Evolutionary conservation across 176 grass and related monocot genomes (phyloP).

Genomic region (Zea luxurians): DNA sequence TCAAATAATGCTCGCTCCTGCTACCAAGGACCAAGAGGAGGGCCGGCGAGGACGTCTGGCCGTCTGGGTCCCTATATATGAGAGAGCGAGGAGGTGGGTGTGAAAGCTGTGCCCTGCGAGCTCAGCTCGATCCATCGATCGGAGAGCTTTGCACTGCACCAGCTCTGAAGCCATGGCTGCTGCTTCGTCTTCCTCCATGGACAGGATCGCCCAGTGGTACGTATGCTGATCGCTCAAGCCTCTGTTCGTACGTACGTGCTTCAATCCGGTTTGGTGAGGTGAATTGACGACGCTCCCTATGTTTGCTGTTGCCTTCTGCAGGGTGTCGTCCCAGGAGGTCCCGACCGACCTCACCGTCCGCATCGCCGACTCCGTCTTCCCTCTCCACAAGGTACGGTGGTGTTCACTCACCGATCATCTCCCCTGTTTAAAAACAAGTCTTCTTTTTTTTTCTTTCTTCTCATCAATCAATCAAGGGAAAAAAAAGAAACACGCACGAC

Average conservation of each 20-base stretch:
- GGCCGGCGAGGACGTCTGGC: too few species aligned
- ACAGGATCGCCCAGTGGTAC: conserved; percentile 55
- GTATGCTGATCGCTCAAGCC: neutral
- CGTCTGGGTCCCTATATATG: too few species aligned
- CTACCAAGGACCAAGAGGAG: too few species aligned
- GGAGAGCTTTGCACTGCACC: too few species aligned
- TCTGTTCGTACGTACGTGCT: neutral
- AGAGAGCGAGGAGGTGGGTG: too few species aligned
- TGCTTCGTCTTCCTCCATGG: conserved; percentile 12
- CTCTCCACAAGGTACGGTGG: conserved; percentile 62
- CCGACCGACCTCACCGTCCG: conserved; percentile 54
- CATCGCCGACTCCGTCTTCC: conserved; percentile 58
- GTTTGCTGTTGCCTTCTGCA: neutral
- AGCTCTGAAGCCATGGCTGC: too few species aligned
- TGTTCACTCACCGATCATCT: neutral
- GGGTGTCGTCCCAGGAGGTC: conserved; percentile 64
- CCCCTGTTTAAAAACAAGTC: neutral
- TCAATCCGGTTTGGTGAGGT: too few species aligned
- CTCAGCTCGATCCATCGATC: too few species aligned
- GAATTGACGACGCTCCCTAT: too few species aligned
- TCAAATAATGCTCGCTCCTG: too few species aligned
- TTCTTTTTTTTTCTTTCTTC: neutral
- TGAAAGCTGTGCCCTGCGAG: too few species aligned
- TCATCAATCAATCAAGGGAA: neutral
- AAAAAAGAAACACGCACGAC: too few species aligned